Percentiles rank a stretch among this genome's conserved stretches.
Evolutionary conservation across 108 stramenopile genomes (phyloP).

Genomic region (Nitzschia palea): DNA sequence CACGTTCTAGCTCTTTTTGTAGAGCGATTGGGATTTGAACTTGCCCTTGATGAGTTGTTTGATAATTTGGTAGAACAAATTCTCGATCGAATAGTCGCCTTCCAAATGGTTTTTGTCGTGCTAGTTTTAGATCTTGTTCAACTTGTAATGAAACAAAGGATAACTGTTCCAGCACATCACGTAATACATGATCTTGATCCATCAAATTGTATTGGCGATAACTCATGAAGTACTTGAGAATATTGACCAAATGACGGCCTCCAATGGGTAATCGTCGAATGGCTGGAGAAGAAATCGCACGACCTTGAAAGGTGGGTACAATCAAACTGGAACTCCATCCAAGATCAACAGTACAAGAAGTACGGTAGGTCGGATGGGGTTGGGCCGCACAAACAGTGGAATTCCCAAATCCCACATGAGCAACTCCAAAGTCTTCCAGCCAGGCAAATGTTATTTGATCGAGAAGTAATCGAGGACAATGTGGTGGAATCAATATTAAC

Average conservation of each 20-base stretch:
- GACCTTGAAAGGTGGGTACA: constrained; percentile 68
- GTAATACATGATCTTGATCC: constrained; percentile 90
- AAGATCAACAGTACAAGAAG: constrained; percentile 86
- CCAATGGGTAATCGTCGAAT: constrained; percentile 88
- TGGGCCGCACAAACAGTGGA: constrained; percentile 29
- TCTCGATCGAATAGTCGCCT: constrained; percentile 78
- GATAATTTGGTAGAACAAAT: constrained; percentile 90
- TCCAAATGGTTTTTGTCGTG: constrained; percentile 48
- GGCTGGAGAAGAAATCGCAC: constrained; percentile 36
- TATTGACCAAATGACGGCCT: constrained; percentile 90
- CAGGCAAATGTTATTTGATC: constrained; percentile 51
- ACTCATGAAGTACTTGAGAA: constrained; percentile 87
- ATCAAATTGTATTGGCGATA: constrained; percentile 97
- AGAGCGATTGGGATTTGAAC: constrained; percentile 58
- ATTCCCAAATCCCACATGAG: constrained; percentile 43
- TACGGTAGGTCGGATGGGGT: constrained; percentile 23
- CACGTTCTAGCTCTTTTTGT: constrained; percentile 47
- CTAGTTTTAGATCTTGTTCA: constrained; percentile 64
- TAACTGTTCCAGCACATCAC: constrained; percentile 74
- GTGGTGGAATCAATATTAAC: constrained; percentile 40
- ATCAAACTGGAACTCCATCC: constrained; percentile 90
- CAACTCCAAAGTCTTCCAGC: constrained; percentile 60
- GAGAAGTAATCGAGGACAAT: constrained; percentile 44
- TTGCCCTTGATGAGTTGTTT: constrained; percentile 65
- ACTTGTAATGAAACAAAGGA: constrained; percentile 73